phyloP scores from a whole-genome alignment of 352 stramenopile genomes.

The Globisporangium nodosum region DNA sequence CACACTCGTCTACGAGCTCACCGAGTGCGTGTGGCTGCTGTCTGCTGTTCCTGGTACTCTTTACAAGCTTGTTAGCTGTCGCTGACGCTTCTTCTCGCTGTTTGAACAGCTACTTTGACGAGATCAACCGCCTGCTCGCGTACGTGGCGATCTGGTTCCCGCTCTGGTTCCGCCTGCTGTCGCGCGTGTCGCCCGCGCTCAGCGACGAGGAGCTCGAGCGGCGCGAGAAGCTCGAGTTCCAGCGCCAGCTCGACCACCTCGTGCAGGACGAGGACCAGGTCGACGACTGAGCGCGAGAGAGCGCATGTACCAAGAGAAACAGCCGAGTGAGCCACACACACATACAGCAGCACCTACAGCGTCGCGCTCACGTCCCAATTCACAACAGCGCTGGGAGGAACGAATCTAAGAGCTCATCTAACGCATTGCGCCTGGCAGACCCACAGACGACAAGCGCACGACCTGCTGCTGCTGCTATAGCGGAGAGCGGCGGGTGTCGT shows the following conservation, averaged over 20 bases:
- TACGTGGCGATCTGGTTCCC: conserved; percentile 81
- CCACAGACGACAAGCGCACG: background rate
- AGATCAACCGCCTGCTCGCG: conserved; percentile 63
- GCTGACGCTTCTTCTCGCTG: background rate
- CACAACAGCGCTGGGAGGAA: background rate
- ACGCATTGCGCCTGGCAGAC: background rate
- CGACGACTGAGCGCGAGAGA: conserved; percentile 20
- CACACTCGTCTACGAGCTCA: conserved; percentile 71
- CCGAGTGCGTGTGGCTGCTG: conserved; percentile 25
- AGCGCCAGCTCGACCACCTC: conserved; percentile 43
- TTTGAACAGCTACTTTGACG: conserved; percentile 50
- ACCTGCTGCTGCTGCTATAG: background rate
- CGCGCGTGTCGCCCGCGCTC: conserved; percentile 51
- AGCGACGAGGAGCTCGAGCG: conserved; percentile 52
- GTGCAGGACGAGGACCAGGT: conserved; percentile 30
- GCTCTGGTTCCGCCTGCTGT: conserved; percentile 72
- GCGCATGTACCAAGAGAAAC: background rate
- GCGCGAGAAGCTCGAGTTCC: conserved; percentile 41
- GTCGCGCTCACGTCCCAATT: background rate
- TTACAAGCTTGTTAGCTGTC: background rate
- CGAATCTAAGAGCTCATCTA: conserved; percentile 2
- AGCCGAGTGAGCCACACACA: background rate
- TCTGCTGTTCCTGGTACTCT: background rate
- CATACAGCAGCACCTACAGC: background rate
- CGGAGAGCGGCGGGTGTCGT: no score